Evolutionary conservation across 352 stramenopile species (phyloP).

Genomic region (Saprolegnia parasitica): DNA sequence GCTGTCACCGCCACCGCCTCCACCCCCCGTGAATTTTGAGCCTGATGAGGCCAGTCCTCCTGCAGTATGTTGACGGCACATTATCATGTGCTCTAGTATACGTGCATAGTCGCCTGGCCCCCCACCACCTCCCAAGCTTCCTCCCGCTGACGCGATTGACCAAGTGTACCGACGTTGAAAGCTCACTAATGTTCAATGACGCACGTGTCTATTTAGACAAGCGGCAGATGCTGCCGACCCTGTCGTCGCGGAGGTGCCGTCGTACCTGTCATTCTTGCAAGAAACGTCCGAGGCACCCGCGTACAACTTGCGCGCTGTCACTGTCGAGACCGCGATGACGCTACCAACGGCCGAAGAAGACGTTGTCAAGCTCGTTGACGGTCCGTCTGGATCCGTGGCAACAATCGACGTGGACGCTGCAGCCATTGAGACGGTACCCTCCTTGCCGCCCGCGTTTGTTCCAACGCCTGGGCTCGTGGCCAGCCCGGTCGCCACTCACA

Average conservation of each 20-base stretch:
- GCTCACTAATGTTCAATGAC: not conserved
- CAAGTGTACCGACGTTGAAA: not conserved
- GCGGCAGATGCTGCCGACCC: too few species aligned
- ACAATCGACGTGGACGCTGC: not conserved
- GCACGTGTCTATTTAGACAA: not conserved
- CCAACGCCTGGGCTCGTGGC: not conserved
- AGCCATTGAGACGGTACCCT: not conserved
- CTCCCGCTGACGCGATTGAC: not conserved
- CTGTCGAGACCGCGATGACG: not conserved
- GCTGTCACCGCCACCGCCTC: not conserved
- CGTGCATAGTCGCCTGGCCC: constrained; percentile 21
- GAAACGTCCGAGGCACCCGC: not conserved
- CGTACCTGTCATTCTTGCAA: not conserved
- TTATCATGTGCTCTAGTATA: too few species aligned
- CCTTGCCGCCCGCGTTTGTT: too few species aligned
- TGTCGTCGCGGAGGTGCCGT: not conserved
- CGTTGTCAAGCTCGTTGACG: too few species aligned
- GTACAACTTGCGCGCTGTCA: not conserved
- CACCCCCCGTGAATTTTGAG: not conserved
- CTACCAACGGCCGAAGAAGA: not conserved
- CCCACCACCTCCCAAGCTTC: constrained; percentile 18
- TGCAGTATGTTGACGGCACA: too few species aligned
- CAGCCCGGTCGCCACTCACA: not conserved
- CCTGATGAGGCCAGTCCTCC: not conserved
- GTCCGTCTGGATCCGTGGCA: too few species aligned